A percentile compares a stretch with the other conserved stretches of the same genome.
Conservation (phyloP, 2,329 filamentous ascomycete genomes). For the Xylariales sp. region DNA sequence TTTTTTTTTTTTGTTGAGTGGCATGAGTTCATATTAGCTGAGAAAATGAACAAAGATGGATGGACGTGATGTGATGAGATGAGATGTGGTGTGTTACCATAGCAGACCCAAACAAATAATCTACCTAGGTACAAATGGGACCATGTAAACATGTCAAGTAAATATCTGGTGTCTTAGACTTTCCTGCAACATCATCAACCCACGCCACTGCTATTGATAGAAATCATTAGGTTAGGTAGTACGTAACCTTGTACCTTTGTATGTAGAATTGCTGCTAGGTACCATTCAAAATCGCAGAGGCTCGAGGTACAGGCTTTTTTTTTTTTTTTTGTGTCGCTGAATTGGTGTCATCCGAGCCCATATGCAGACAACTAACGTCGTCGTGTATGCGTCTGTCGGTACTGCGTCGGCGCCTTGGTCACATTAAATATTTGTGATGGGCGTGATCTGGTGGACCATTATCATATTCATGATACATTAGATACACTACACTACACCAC, state of each 20-base stretch:
- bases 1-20: conserved; percentile 5
- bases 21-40: conserved; percentile 12
- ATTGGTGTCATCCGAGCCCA: not conserved
- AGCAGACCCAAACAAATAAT: conserved; percentile 3
- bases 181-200: not conserved
- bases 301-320: not conserved
- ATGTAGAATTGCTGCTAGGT: not conserved
- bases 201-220: not conserved
- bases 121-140: too few relatives aligned
- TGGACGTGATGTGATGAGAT: not conserved
- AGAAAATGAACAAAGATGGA: not conserved
- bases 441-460: not conserved
- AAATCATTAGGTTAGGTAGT: not conserved
- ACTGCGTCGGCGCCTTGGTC: not conserved
- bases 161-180: conserved; percentile 25
- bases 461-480: not conserved
- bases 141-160: not conserved
- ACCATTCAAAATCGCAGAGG: not conserved
- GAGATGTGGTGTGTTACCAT: conserved; percentile 3
- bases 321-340: not conserved
- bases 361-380: not conserved
- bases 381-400: too few relatives aligned
- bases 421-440: conserved; percentile 11
- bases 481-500: not conserved
- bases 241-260: not conserved